These are phyloP conservation scores for Quambalaria eucalypti DNA, from an alignment of 1,284 basidiomycete genomes.

Conservation along the genomic window DNA sequence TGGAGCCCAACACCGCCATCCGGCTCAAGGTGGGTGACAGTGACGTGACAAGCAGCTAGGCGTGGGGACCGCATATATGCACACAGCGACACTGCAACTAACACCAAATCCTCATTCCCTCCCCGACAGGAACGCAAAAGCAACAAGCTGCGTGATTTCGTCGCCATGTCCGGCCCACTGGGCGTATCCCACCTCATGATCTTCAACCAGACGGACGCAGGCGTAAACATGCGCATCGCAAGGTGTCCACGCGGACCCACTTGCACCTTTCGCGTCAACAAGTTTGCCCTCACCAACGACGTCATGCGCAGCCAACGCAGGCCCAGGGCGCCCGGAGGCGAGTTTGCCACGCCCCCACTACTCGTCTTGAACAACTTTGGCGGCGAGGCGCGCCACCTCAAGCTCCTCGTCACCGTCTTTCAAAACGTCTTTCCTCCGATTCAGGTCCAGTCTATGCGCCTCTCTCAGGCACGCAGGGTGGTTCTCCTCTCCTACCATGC, in stretches of 20 bases:
- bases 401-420: slow-evolving; percentile 63
- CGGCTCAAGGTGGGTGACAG: slow-evolving; percentile 54
- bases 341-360: slow-evolving; percentile 78
- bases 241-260: slow-evolving; percentile 87
- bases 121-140: slow-evolving; percentile 69
- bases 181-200: slow-evolving; percentile 88
- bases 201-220: slow-evolving; percentile 58
- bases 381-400: slow-evolving; percentile 62
- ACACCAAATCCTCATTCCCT: neutral
- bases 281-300: slow-evolving; percentile 84
- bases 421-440: slow-evolving; percentile 80
- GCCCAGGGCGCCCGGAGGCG: slow-evolving; percentile 64
- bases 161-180: slow-evolving; percentile 82
- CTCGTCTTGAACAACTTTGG: slow-evolving; percentile 60
- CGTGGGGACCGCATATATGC: neutral
- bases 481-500: slow-evolving; percentile 79
- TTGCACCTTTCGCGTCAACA: slow-evolving; percentile 80
- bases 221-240: slow-evolving; percentile 68
- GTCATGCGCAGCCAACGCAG: slow-evolving; percentile 61
- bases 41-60: neutral
- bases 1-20: slow-evolving; percentile 96
- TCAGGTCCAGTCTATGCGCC: slow-evolving; percentile 57
- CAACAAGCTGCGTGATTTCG: slow-evolving; percentile 89
- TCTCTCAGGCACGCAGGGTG: slow-evolving; percentile 40
- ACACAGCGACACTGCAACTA: neutral